Percentiles rank a stretch among this genome's conserved stretches.
These are phyloP conservation scores for Knufia fluminis DNA, from an alignment of 2,329 filamentous ascomycete species.

Conservation along the genomic window DNA sequence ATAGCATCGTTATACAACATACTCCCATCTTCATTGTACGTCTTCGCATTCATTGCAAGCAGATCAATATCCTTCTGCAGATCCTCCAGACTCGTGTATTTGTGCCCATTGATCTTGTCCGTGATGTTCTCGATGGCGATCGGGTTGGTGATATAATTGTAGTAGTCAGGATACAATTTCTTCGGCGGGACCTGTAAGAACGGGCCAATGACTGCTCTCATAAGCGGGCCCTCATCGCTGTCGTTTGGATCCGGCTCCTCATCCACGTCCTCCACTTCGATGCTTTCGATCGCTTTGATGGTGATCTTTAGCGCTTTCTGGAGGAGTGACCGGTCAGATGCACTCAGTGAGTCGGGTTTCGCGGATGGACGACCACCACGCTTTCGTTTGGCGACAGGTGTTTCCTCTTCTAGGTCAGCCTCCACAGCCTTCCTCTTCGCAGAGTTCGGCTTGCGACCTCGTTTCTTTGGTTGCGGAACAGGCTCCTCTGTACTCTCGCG, in stretches of 20 bases:
- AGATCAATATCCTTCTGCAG: conserved; percentile 74
- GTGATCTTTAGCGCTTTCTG: conserved; percentile 70
- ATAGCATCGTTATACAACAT: conserved; percentile 87
- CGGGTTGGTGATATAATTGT: conserved; percentile 79
- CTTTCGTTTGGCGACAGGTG: conserved; percentile 68
- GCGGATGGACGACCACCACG: conserved; percentile 50
- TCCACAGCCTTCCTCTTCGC: conserved; percentile 85
- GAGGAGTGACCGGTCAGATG: conserved; percentile 63
- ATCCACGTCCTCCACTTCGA: conserved; percentile 63
- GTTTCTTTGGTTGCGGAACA: conserved; percentile 58
- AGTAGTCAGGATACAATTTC: conserved; percentile 89
- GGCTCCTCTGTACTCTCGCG: conserved; percentile 51
- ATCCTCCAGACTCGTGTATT: conserved; percentile 73
- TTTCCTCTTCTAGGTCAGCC: conserved; percentile 62
- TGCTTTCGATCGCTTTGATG: conserved; percentile 69
- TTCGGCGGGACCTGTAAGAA: conserved; percentile 88
- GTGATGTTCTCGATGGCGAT: conserved; percentile 96
- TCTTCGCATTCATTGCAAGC: conserved; percentile 83
- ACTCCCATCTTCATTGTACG: conserved; percentile 94
- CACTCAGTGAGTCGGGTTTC: conserved; percentile 57
- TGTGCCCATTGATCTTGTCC: conserved; percentile 90
- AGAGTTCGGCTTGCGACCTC: conserved; percentile 66
- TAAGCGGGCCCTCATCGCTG: conserved; percentile 45
- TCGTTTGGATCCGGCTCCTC: conserved; percentile 39
- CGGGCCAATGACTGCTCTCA: conserved; percentile 80